A percentile compares a stretch with the other conserved stretches of the same genome.
phyloP scores from a whole-genome alignment of 2,329 filamentous ascomycete genomes.

The Lasiodiplodia citricola region DNA sequence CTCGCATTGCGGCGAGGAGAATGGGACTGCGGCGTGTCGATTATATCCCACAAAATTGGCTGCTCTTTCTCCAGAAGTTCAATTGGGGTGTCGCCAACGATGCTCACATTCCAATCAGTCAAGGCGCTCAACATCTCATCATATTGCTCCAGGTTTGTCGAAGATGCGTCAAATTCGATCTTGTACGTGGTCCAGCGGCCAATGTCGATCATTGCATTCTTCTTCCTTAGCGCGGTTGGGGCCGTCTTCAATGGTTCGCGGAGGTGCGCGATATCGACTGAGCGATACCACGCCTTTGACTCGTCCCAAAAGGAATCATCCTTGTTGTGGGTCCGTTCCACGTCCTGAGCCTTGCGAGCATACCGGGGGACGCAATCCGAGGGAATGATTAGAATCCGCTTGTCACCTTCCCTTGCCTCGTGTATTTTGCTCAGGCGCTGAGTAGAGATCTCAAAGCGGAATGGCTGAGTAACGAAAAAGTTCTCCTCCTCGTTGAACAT shows the following conservation, averaged over 20 bases:
- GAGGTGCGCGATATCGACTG: slow-evolving; percentile 65
- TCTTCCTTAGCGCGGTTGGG: slow-evolving; percentile 49
- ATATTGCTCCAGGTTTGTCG: slow-evolving; percentile 43
- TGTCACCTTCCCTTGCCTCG: slow-evolving; percentile 29
- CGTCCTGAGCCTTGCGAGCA: slow-evolving; percentile 44
- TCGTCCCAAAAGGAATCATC: slow-evolving; percentile 58
- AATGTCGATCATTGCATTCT: slow-evolving; percentile 36
- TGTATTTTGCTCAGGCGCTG: slow-evolving; percentile 50
- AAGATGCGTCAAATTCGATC: slow-evolving; percentile 52
- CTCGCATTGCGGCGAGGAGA: background rate
- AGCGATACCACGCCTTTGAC: slow-evolving; percentile 64
- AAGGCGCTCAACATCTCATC: slow-evolving; percentile 60
- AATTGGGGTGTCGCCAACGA: slow-evolving; percentile 54
- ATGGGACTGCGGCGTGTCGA: slow-evolving; percentile 29
- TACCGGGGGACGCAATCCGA: slow-evolving; percentile 50
- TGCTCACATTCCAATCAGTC: slow-evolving; percentile 72
- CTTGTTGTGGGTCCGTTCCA: slow-evolving; percentile 48
- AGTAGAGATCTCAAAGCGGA: slow-evolving; percentile 53
- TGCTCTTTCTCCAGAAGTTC: slow-evolving; percentile 35
- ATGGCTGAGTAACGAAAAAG: slow-evolving; percentile 31
- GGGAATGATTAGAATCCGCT: slow-evolving; percentile 36
- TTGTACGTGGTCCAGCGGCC: slow-evolving; percentile 68
- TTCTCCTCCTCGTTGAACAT: slow-evolving; percentile 33
- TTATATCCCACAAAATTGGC: slow-evolving; percentile 34
- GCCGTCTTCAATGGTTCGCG: slow-evolving; percentile 35